phyloP scores from a whole-genome alignment of 164 flowering plant species.

The Amborella trichopoda region DNA sequence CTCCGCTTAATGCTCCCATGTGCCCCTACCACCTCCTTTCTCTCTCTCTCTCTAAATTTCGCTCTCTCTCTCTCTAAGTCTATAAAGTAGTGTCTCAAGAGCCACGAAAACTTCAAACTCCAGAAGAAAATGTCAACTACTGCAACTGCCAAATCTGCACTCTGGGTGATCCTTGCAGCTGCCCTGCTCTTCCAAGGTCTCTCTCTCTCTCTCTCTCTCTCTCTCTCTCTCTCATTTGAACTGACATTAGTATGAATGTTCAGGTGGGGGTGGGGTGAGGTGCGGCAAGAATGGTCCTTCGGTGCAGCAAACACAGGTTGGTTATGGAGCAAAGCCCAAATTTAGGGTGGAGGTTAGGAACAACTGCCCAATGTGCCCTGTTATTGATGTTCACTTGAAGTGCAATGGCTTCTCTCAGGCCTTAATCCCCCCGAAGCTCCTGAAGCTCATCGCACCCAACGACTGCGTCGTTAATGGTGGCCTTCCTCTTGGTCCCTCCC shows the following conservation, averaged over 20 bases:
- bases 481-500: slow-evolving; percentile 32
- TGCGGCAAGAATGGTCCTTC: slow-evolving; percentile 22
- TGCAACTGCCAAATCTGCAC: slow-evolving; percentile 10
- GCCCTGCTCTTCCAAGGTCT: slow-evolving; percentile 17
- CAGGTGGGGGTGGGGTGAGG: slow-evolving; percentile 20
- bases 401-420: slow-evolving; percentile 34
- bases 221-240: neutral
- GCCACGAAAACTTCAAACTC: neutral
- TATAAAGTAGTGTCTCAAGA: neutral
- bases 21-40: neutral
- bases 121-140: slow-evolving; percentile 7
- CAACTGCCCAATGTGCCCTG: slow-evolving; percentile 43
- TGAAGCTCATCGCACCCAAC: slow-evolving; percentile 22
- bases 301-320: slow-evolving; percentile 28
- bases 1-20: neutral
- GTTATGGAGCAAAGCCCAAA: slow-evolving; percentile 21
- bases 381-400: slow-evolving; percentile 30
- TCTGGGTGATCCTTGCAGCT: slow-evolving; percentile 11
- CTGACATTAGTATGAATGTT: slow-evolving; percentile 8
- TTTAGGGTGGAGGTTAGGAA: slow-evolving; percentile 29
- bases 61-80: slow-evolving; percentile 3
- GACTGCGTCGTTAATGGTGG: slow-evolving; percentile 40
- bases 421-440: slow-evolving; percentile 26
- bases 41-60: neutral
- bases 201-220: slow-evolving; percentile 1